Evolutionary conservation across 345 rosid genomes (phyloP), one percentile per base, ranked within the genome.

Genomic region (Ceriops decandra): DNA sequence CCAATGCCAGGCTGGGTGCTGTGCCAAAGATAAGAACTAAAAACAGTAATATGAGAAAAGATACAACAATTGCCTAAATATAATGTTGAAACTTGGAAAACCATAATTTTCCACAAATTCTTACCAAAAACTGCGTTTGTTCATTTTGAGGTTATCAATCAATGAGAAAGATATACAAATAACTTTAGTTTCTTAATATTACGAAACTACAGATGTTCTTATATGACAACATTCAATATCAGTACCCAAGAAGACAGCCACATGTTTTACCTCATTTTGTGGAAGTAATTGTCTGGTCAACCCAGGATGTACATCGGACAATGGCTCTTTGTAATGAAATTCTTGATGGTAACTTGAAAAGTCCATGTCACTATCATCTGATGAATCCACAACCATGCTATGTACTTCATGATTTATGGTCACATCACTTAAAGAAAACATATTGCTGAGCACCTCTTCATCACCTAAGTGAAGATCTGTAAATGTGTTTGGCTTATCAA

Each of bases 291-390:
- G 85, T 70, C 80, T 77, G 65, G 68, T 81, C 81, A 78, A 68
- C 61, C 71, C 80, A 13, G 79, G 64, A 68, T 82, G 70, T 69
- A 59, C 65, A 68, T 66, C 73, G 42, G 81, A 69, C 26, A 68
- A 56, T 26, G 75, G 71, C 57, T 84, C 82, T 66, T 68, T 61
- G 68, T 68, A 81, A 77, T 74, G 82, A 70, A 77, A 70, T 62
- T 80, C 85, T 36, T 72, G 85, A 66, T 77, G 58, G 4, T 68
- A 66, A 83, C 73, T 73, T 30, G 84, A 80, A 82, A 89, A 83
- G 69, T 89, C 89, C 73, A 84, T 60, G 72, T 86, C 93, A 69
- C 86, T 79, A 54, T 83, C 89, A 70, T 86, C 88, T n/a, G 88
- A 81, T 56, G 82, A 74, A 66, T 78, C 87, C 68, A 74, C 86